Evolutionary conservation across 78 protist genomes (phyloP), one percentile per base, ranked within the genome.

Genomic region (Speleostelium caveatum): DNA sequence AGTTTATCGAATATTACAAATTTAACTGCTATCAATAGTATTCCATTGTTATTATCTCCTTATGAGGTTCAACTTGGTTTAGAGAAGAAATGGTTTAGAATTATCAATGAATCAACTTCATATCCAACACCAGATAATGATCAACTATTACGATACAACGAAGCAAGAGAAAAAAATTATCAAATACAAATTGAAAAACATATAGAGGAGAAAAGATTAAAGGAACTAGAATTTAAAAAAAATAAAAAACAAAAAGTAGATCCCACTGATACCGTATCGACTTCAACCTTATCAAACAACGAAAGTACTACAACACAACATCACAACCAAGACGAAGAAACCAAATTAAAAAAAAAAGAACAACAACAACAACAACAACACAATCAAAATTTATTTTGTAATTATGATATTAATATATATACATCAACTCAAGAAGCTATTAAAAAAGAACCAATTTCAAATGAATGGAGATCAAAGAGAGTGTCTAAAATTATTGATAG

Each of bases 51-150:
- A 10, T 33, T 83, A 36, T 69, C 76, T 39, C 56, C 65, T 19
- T 68, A 41, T 68, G 90, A 83, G 66, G 71, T 59, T 21, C 16
- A 19, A 39, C 69, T 83, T 65, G 90, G 90, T 28, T n/a, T 67
- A 0, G 90, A 68, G 22, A 51, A 69, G 21, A 38, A 67, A 33
- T 83, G 90, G 90, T 53, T 83, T 42, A 58, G 65, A 45, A 17
- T 83, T 0, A 56, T 68, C 10, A 53, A 83, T 56, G 73, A 83
- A 59, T 26, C 77, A 26, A 12, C 2, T 14, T 2, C 19, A 21
- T 41, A 35, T 8, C 62, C 71, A n/a, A 38, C 41, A 0, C 67
- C 75, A 24, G 7, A 41, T 16, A 2, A 14, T 12, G 33, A 42
- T 2, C 32, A 67, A 21, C n/a, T 83, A 17, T 16, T 12, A 22